Percentiles rank a stretch among this genome's conserved stretches.
phyloP scores from a whole-genome alignment of 2,329 filamentous ascomycete species.

The Colletotrichum zoysiae region DNA sequence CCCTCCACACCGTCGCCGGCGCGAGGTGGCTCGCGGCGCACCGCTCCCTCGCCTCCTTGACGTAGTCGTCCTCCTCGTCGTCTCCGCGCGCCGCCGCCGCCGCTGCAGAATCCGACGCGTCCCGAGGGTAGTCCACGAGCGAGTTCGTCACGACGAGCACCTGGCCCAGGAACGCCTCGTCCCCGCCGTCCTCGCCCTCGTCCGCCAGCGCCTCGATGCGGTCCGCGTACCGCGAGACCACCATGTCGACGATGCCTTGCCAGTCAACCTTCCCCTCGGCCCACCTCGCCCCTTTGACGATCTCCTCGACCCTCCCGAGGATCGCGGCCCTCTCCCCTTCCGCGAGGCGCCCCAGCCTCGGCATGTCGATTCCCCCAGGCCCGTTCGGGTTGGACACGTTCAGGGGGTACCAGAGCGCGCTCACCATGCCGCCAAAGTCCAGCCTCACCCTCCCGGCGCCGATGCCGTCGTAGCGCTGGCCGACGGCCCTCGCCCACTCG shows the following conservation, averaged over 20 bases:
- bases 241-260: constrained; percentile 76
- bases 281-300: constrained; percentile 52
- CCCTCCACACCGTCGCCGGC: constrained; percentile 44
- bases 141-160: constrained; percentile 56
- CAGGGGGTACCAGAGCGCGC: constrained; percentile 63
- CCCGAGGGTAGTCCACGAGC: constrained; percentile 57
- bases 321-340: constrained; percentile 51
- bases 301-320: constrained; percentile 57
- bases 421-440: constrained; percentile 65
- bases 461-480: constrained; percentile 61
- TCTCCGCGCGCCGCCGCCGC: neutral
- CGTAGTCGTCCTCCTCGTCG: constrained; percentile 46
- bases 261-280: constrained; percentile 63
- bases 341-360: constrained; percentile 49
- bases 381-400: constrained; percentile 59
- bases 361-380: constrained; percentile 47
- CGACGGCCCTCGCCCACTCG: constrained; percentile 57
- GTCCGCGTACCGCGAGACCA: constrained; percentile 72
- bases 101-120: constrained; percentile 25
- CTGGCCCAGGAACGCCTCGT: constrained; percentile 51
- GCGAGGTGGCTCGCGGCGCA: constrained; percentile 63
- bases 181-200: constrained; percentile 43
- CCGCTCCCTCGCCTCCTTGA: constrained; percentile 55
- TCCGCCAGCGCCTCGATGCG: constrained; percentile 56
- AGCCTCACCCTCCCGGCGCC: constrained; percentile 56